Evolutionary conservation across 441 rosid species (phyloP).

Genomic region (Erysimum pusillum): DNA sequence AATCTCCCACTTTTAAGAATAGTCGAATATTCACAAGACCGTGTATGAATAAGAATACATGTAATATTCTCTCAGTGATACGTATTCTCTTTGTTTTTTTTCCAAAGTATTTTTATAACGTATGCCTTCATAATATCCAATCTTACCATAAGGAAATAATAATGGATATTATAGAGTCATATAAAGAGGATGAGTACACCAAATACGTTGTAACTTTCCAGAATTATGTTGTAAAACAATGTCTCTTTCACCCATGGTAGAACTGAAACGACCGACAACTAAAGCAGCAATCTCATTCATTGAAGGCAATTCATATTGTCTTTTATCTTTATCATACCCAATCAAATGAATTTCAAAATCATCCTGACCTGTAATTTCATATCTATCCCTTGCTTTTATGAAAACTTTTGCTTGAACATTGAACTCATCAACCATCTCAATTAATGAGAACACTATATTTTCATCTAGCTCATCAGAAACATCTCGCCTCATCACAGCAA

Average conservation of each 20-base stretch:
- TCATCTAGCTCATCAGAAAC: background rate
- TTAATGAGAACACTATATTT: background rate
- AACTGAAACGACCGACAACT: slow-evolving; percentile 9
- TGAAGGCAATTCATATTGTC: slow-evolving; percentile 7
- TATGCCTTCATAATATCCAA: background rate
- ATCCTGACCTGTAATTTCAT: background rate
- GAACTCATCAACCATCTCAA: background rate
- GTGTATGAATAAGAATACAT: background rate
- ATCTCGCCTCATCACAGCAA: background rate
- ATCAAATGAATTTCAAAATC: background rate
- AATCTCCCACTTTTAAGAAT: background rate
- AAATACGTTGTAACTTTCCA: background rate
- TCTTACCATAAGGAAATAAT: background rate
- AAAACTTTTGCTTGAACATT: background rate
- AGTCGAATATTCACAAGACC: background rate
- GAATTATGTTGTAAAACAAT: background rate
- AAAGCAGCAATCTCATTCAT: background rate
- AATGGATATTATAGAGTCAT: background rate
- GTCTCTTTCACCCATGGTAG: slow-evolving; percentile 2
- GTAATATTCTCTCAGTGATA: slow-evolving; percentile 3
- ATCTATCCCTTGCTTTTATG: background rate
- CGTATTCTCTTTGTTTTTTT: background rate
- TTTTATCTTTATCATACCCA: background rate
- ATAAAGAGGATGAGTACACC: slow-evolving; percentile 1
- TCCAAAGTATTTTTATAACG: background rate